These are phyloP conservation scores for Pythium brachiatum DNA, from an alignment of 352 stramenopile species.

Conservation along the genomic window DNA sequence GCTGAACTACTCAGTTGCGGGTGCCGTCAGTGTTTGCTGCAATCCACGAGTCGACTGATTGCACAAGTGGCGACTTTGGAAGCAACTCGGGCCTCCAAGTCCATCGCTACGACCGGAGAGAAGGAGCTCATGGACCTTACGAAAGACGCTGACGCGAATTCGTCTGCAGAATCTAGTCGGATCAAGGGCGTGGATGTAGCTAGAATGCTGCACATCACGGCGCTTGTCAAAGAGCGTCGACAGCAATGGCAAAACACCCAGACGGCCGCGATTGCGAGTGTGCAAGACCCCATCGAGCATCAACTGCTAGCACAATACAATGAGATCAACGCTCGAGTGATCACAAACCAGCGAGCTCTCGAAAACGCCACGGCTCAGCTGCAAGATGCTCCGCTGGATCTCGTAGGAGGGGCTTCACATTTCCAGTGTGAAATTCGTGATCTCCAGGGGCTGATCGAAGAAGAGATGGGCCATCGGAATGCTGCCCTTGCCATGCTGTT, in stretches of 20 bases:
- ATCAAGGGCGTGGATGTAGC: background rate
- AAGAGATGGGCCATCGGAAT: conserved; percentile 35
- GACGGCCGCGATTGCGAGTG: too few species aligned
- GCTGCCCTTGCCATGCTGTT: conserved; percentile 37
- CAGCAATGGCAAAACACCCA: background rate
- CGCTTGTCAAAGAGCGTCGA: background rate
- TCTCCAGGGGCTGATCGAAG: conserved; percentile 31
- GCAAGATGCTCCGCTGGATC: conserved; percentile 19
- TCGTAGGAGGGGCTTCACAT: conserved; percentile 15
- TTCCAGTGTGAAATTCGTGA: conserved; percentile 41
- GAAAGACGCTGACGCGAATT: background rate
- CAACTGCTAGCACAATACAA: conserved; percentile 11
- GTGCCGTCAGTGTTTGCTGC: conserved; percentile 20
- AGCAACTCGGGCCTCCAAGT: too few species aligned
- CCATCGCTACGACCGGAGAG: background rate
- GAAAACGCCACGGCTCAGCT: conserved; percentile 29
- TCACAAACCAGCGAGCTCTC: conserved; percentile 33
- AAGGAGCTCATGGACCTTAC: background rate
- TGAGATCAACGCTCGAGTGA: conserved; percentile 12
- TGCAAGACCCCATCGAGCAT: conserved; percentile 28
- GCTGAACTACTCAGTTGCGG: conserved; percentile 18
- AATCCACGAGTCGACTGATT: conserved; percentile 19
- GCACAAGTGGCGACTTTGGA: background rate
- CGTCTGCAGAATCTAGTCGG: background rate
- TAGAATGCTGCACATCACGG: background rate